Evolutionary conservation across 495 filamentous ascomycete genomes (phyloP).

Genomic region (Geopyxis carbonaria): DNA sequence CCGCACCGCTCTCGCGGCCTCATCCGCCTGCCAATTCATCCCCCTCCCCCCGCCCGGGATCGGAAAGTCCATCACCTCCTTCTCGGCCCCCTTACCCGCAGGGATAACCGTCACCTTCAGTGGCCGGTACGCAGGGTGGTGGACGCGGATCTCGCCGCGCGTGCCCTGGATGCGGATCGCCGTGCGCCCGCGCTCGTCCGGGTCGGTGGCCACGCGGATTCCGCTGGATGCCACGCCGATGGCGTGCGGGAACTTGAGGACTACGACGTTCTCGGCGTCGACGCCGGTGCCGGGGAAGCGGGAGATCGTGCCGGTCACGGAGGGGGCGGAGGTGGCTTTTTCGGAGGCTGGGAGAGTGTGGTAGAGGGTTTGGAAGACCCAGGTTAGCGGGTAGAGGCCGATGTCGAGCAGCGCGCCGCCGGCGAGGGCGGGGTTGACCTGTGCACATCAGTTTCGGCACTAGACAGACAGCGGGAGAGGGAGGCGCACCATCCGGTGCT

Average conservation of each 20-base stretch:
- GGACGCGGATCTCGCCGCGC: conserved; percentile 72
- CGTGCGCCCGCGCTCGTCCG: conserved; percentile 46
- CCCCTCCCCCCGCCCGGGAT: conserved; percentile 53
- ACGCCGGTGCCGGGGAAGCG: conserved; percentile 64
- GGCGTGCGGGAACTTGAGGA: conserved; percentile 56
- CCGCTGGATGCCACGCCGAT: conserved; percentile 66
- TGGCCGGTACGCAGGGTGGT: conserved; percentile 56
- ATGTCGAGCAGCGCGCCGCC: conserved; percentile 75
- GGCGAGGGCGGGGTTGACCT: conserved; percentile 58
- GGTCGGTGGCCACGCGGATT: conserved; percentile 50
- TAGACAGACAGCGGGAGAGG: background rate
- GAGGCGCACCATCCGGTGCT: conserved; percentile 52
- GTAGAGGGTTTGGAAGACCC: conserved; percentile 86
- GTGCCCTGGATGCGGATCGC: conserved; percentile 70
- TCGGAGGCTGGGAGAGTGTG: conserved; percentile 44
- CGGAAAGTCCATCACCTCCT: conserved; percentile 43
- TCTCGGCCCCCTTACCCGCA: conserved; percentile 29
- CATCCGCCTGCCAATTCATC: conserved; percentile 94
- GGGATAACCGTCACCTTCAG: conserved; percentile 42
- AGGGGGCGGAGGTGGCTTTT: conserved; percentile 32
- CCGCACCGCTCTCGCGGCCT: conserved; percentile 62
- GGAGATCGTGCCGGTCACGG: conserved; percentile 44
- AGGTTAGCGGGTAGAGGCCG: conserved; percentile 78
- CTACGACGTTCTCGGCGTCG: conserved; percentile 65
- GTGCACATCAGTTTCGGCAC: background rate